phyloP scores from a whole-genome alignment of 345 rosid genomes.

The Linum tenue region DNA sequence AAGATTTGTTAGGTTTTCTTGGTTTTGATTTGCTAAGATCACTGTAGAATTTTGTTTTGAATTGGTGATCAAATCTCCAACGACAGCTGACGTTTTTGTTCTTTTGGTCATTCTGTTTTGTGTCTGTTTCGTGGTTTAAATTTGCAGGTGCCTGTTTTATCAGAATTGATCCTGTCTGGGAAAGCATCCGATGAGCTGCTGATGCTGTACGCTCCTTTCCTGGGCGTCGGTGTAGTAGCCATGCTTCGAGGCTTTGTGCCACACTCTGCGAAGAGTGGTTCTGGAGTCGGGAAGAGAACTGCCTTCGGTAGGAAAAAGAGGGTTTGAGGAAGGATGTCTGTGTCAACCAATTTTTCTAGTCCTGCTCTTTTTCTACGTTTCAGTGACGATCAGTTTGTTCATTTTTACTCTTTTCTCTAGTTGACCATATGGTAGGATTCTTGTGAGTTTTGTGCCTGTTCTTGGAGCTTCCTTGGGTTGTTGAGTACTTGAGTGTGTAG shows the following conservation, averaged over 20 bases:
- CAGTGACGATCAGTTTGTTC: not conserved
- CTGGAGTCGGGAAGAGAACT: conserved; percentile 29
- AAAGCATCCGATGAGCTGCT: conserved; percentile 50
- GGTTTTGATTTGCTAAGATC: not conserved
- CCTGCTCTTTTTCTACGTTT: not conserved
- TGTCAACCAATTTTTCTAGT: not conserved
- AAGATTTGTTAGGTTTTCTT: not conserved
- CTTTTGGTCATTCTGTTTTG: not conserved
- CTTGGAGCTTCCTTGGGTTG: not conserved
- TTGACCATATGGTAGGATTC: too few relatives aligned
- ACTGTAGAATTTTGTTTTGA: not conserved
- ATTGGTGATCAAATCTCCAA: not conserved
- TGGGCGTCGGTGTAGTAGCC: conserved; percentile 47
- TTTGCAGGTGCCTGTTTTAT: conserved; percentile 47
- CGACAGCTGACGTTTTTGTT: not conserved
- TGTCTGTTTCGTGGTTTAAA: not conserved
- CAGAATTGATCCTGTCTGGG: conserved; percentile 51
- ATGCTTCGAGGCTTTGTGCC: conserved; percentile 50
- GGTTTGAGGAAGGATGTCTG: conserved; percentile 23
- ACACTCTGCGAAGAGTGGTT: conserved; percentile 12
- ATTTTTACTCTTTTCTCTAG: not conserved
- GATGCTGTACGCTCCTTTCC: conserved; percentile 47
- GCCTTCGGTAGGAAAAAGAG: conserved; percentile 49
- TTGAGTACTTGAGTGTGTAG: too few relatives aligned
- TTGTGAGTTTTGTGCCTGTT: not conserved